Evolutionary conservation across 2,329 filamentous ascomycete species (phyloP).

Genomic region (Chrysoporthe puriensis): DNA sequence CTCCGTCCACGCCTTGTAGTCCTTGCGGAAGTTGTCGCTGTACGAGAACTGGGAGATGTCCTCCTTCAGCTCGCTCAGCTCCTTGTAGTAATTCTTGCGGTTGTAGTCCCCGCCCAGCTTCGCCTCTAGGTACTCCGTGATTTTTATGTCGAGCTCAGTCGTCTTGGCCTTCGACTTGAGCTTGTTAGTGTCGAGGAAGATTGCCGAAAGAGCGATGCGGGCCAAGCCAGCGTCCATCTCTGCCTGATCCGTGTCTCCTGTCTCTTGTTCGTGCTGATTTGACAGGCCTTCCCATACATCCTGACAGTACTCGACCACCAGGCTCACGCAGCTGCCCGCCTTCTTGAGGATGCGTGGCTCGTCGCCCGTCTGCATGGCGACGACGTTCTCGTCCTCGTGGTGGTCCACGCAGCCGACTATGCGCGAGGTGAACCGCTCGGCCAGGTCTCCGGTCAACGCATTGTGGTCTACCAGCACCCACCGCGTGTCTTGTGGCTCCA

Average conservation of each 20-base stretch:
- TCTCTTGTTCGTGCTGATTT: constrained; percentile 37
- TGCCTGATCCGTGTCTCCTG: constrained; percentile 36
- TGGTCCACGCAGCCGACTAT: constrained; percentile 76
- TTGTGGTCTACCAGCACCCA: constrained; percentile 87
- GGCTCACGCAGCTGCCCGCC: constrained; percentile 73
- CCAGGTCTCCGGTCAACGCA: constrained; percentile 65
- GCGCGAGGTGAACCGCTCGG: constrained; percentile 51
- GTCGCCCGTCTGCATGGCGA: constrained; percentile 49
- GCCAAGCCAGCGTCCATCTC: constrained; percentile 63
- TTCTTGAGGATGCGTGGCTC: constrained; percentile 65
- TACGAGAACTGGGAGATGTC: constrained; percentile 65
- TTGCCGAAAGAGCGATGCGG: constrained; percentile 68
- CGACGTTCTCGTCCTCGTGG: constrained; percentile 70
- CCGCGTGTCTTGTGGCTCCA: constrained; percentile 59
- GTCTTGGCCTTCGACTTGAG: constrained; percentile 54
- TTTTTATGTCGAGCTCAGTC: constrained; percentile 39
- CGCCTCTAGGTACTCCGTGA: constrained; percentile 60
- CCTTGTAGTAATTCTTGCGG: constrained; percentile 58
- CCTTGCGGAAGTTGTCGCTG: constrained; percentile 74
- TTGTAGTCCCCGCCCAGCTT: constrained; percentile 52
- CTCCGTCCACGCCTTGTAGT: constrained; percentile 81
- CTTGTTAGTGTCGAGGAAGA: constrained; percentile 74
- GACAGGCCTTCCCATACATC: constrained; percentile 59
- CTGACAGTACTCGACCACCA: constrained; percentile 65
- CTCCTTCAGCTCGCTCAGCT: constrained; percentile 67